A percentile compares a stretch with the other conserved stretches of the same genome.
phyloP scores from a whole-genome alignment of 306 rosid genomes.

The Cucumis hystrix region DNA sequence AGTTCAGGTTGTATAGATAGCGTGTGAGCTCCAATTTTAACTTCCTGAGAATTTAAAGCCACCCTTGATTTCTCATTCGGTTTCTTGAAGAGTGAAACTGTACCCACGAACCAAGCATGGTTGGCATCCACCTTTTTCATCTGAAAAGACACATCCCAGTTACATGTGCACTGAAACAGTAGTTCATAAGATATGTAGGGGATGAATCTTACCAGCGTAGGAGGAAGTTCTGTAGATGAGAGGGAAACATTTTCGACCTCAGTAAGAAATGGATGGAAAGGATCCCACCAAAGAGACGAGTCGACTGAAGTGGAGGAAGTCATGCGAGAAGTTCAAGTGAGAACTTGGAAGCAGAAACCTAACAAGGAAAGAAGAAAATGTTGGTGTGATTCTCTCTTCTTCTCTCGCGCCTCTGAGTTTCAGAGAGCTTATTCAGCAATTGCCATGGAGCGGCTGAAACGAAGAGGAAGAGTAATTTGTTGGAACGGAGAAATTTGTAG shows the following conservation, averaged over 20 bases:
- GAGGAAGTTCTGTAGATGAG: constrained; percentile 45
- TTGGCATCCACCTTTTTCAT: constrained; percentile 58
- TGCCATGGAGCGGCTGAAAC: neutral
- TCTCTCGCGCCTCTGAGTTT: constrained; percentile 3
- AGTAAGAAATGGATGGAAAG: constrained; percentile 48
- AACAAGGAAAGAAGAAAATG: neutral
- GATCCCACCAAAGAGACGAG: constrained; percentile 87
- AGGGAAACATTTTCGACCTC: constrained; percentile 63
- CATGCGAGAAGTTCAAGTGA: constrained; percentile 25
- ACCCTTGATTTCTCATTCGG: constrained; percentile 61
- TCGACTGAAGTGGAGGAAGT: constrained; percentile 47
- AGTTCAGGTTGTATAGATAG: constrained; percentile 43
- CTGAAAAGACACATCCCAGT: constrained; percentile 24
- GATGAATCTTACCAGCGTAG: constrained; percentile 32
- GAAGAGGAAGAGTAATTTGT: neutral
- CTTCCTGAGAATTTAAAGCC: constrained; percentile 46
- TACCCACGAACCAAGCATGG: constrained; percentile 59
- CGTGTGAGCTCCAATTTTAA: constrained; percentile 54
- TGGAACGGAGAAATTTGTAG: neutral
- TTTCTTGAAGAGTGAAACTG: constrained; percentile 46
- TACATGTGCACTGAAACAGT: neutral
- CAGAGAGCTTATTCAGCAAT: neutral
- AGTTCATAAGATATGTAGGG: neutral
- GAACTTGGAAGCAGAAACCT: constrained; percentile 7
- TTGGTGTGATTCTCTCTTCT: neutral